Conservation (phyloP, 805 yeast genomes). For the Yarrowia phangngaensis region DNA sequence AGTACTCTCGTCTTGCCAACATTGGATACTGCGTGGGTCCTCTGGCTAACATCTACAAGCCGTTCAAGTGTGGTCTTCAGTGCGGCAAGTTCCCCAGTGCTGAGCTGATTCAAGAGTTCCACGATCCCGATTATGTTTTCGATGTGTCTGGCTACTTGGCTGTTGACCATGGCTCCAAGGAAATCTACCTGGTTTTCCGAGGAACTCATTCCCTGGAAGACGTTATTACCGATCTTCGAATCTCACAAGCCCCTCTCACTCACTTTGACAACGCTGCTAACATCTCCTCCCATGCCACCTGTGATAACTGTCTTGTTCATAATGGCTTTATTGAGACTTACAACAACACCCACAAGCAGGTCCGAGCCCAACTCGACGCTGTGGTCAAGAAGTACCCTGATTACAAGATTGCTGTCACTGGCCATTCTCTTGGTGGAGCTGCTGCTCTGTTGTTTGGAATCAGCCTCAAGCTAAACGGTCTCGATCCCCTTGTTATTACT, state of each 20-base stretch:
- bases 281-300: slow-evolving; percentile 1
- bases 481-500: slow-evolving; percentile 21
- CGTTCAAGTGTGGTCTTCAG: background rate
- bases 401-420: slow-evolving; percentile 10
- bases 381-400: slow-evolving; percentile 9
- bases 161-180: slow-evolving; percentile 3
- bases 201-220: slow-evolving; percentile 12
- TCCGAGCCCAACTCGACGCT: slow-evolving; percentile 1
- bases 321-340: slow-evolving; percentile 15
- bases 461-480: slow-evolving; percentile 5
- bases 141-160: slow-evolving; percentile 18
- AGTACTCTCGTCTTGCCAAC: too few species aligned
- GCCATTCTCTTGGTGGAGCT: slow-evolving; percentile 25
- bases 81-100: background rate
- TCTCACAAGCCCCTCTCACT: background rate
- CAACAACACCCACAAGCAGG: slow-evolving; percentile 4
- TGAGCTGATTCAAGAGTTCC: too few species aligned
- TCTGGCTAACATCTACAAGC: too few species aligned
- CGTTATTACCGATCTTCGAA: slow-evolving; percentile 10
- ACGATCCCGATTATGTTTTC: too few species aligned
- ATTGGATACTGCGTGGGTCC: background rate
- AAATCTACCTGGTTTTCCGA: slow-evolving; percentile 8
- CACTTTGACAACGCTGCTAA: slow-evolving; percentile 3
- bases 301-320: slow-evolving; percentile 8
- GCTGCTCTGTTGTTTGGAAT: slow-evolving; percentile 20